Conservation (phyloP, 495 filamentous ascomycete species). For the Neurospora africana region DNA sequence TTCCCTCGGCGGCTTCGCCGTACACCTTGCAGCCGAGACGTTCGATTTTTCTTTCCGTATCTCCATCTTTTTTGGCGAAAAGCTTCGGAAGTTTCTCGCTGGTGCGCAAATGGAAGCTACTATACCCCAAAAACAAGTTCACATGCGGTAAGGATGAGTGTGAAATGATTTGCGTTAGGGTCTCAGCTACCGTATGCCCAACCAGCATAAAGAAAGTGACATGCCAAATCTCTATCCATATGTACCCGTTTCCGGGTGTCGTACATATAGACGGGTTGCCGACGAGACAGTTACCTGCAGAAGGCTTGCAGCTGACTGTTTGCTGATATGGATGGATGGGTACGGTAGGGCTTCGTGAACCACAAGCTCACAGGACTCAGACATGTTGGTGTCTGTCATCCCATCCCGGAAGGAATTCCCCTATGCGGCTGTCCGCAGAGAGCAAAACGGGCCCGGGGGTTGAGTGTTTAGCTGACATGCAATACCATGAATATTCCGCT, state of each 20-base stretch:
- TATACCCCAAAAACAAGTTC: neutral
- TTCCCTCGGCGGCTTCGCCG: neutral
- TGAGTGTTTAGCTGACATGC: neutral
- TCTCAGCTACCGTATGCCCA: neutral
- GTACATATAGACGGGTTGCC: neutral
- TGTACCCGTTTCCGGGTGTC: neutral
- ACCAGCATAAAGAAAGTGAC: neutral
- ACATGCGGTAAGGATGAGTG: neutral
- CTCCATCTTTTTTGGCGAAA: neutral
- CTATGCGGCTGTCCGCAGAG: neutral
- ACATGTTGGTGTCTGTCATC: neutral
- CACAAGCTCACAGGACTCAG: neutral
- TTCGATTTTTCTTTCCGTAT: neutral
- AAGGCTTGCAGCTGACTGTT: neutral
- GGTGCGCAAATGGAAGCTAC: neutral
- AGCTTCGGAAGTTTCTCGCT: neutral
- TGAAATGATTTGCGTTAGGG: neutral
- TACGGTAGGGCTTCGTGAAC: neutral
- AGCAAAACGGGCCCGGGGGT: neutral
- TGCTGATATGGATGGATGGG: neutral
- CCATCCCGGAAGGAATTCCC: neutral
- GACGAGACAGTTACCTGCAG: neutral
- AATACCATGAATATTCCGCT: neutral
- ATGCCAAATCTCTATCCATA: neutral
- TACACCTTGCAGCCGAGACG: neutral